Conservation (phyloP, 352 stramenopile species). For the Phytophthora palmivora region DNA sequence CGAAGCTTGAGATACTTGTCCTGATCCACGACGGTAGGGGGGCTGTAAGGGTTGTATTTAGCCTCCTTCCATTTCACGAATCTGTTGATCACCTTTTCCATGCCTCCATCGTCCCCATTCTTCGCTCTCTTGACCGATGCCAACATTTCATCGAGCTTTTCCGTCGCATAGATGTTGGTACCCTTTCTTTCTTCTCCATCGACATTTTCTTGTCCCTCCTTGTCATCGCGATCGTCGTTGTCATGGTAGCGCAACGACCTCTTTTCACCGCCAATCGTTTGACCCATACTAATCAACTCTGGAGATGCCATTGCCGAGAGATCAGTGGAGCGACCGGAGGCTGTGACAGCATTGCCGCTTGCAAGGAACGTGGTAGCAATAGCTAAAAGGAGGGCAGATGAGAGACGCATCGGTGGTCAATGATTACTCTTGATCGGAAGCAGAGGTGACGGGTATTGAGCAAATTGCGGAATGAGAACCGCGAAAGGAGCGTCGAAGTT, state of each 20-base stretch:
- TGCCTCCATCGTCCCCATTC: neutral
- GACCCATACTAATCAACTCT: neutral
- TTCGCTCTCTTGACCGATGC: too few species aligned
- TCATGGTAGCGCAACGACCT: constrained; percentile 1
- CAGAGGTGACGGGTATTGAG: neutral
- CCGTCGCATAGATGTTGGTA: too few species aligned
- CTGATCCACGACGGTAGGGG: too few species aligned
- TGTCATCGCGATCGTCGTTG: neutral
- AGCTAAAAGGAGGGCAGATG: neutral
- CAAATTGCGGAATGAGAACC: constrained; percentile 1
- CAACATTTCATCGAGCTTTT: too few species aligned
- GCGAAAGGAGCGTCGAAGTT: too few species aligned
- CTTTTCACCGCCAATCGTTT: neutral
- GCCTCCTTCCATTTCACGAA: too few species aligned
- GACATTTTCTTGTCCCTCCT: neutral
- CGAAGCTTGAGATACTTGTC: too few species aligned
- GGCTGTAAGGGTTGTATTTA: too few species aligned
- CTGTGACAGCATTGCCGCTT: neutral
- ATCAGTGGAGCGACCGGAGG: neutral
- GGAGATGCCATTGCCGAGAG: neutral
- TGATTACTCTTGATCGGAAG: neutral
- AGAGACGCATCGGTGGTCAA: neutral
- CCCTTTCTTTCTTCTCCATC: neutral
- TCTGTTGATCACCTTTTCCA: too few species aligned
- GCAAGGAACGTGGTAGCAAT: neutral